Evolutionary conservation across 495 filamentous ascomycete genomes (phyloP).

Genomic region (Cercophora newfieldiana): DNA sequence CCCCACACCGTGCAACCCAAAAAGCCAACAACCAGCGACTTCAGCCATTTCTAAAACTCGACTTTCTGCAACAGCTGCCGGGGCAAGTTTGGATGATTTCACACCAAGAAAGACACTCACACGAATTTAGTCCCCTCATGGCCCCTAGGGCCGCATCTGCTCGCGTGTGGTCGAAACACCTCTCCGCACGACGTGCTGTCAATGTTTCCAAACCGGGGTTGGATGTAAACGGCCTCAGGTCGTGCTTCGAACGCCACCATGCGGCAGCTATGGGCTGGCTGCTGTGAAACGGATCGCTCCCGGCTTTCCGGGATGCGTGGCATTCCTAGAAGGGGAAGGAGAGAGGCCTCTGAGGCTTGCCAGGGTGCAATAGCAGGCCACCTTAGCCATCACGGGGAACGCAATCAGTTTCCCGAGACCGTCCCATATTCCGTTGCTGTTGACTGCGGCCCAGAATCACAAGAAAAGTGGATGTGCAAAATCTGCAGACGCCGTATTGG

Average conservation of each 20-base stretch:
- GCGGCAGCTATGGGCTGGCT: background rate
- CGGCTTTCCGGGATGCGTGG: slow-evolving; percentile 17
- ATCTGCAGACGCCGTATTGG: background rate
- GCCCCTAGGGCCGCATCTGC: too few species aligned
- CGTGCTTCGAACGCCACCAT: background rate
- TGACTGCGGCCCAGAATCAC: background rate
- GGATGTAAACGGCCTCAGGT: background rate
- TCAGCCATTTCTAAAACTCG: too few species aligned
- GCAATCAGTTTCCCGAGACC: background rate
- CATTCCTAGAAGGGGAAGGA: slow-evolving; percentile 21
- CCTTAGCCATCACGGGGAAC: background rate
- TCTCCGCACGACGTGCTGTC: background rate
- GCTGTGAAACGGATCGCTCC: slow-evolving; percentile 11
- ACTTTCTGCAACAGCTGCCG: too few species aligned
- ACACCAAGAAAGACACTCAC: too few species aligned
- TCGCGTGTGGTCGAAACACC: background rate
- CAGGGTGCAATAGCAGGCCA: background rate
- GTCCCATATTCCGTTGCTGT: background rate
- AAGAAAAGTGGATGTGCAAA: background rate
- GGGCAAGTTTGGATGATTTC: too few species aligned
- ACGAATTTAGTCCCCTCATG: too few species aligned
- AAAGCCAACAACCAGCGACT: too few species aligned
- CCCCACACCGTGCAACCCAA: too few species aligned
- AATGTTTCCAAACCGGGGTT: background rate
- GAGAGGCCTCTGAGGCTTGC: background rate